Evolutionary conservation across 129 eudicot genomes (phyloP), one percentile per base, ranked within the genome.

Genomic region (Tanacetum coccineum): DNA sequence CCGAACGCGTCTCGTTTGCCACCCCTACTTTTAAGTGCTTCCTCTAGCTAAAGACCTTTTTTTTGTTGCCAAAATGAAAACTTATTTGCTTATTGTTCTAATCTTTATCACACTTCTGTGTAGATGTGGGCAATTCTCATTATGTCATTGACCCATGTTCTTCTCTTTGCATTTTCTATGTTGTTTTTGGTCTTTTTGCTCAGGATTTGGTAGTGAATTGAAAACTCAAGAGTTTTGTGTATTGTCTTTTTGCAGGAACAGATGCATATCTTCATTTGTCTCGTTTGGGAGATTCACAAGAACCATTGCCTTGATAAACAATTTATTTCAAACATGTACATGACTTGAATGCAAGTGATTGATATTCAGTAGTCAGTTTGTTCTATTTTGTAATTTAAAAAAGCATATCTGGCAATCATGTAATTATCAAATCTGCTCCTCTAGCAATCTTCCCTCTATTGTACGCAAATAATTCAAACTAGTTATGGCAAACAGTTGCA

Each of bases 251-350:
- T 79, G 74, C 84, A 92, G 98, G 96, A 28, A 92, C 98, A 17
- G 96, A 88, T 78, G 98, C 98, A 2, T 92, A 88, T 70, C 96
- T 92, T 70, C 98, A 92, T 73, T 70, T 92, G 81, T 92, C 95
- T 13, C 85, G 98, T 57, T 74, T 88, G 81, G 96, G 98, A 44
- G 98, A 88, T 80, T 92, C 98, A 45, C 91, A 92, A 79, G 98
- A 92, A 71, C 96, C 98, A 12, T 76, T 92, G 62, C 96, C 98
- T 1, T 92, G 74, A 80, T 62, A 63, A 59, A 26, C 11, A 14
- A 56, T 2, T 22, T 22, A 22, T 22, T 11, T 22, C 15, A 56
- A 56, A 56, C 7, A 22, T 56, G 61, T 56, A 56, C 21, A 56
- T 25, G 42, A 25, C 12, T 58, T 58, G 19, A 22, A 26, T 25